Conservation (phyloP, 2,329 filamentous ascomycete species). For the Zasmidium angulare region DNA sequence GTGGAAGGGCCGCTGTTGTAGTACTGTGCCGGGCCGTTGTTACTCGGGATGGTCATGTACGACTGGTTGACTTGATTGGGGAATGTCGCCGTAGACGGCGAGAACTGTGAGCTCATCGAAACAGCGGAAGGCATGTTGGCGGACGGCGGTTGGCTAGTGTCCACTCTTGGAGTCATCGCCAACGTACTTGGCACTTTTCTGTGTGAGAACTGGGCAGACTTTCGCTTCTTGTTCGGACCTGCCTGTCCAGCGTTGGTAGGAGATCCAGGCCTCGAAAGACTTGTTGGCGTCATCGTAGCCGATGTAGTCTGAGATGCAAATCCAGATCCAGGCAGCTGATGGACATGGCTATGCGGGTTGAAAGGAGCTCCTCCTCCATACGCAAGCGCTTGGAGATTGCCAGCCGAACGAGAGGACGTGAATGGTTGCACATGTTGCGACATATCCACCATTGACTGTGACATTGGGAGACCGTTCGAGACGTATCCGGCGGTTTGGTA, state of each 20-base stretch:
- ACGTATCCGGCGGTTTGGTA: constrained; percentile 24
- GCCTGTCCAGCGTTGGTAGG: constrained; percentile 57
- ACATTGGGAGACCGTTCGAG: constrained; percentile 36
- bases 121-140: constrained; percentile 30
- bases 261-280: constrained; percentile 71
- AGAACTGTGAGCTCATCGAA: constrained; percentile 38
- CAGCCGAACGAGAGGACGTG: constrained; percentile 60
- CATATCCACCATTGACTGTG: constrained; percentile 41
- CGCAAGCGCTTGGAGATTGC: constrained; percentile 62
- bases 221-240: constrained; percentile 78
- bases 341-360: constrained; percentile 37
- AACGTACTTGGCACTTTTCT: constrained; percentile 70
- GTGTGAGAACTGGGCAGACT: constrained; percentile 48
- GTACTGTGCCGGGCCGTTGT: constrained; percentile 29
- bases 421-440: constrained; percentile 46
- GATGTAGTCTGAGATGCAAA: constrained; percentile 41
- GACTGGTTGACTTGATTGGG: constrained; percentile 26
- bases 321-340: constrained; percentile 32
- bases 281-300: constrained; percentile 57
- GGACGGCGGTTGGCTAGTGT: constrained; percentile 49
- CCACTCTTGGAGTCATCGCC: constrained; percentile 74
- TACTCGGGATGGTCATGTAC: constrained; percentile 35
- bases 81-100: constrained; percentile 41
- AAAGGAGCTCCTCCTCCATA: constrained; percentile 27
- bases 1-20: constrained; percentile 34